Conservation (phyloP, 495 filamentous ascomycete genomes). For the Annulohypoxylon maeteangense region DNA sequence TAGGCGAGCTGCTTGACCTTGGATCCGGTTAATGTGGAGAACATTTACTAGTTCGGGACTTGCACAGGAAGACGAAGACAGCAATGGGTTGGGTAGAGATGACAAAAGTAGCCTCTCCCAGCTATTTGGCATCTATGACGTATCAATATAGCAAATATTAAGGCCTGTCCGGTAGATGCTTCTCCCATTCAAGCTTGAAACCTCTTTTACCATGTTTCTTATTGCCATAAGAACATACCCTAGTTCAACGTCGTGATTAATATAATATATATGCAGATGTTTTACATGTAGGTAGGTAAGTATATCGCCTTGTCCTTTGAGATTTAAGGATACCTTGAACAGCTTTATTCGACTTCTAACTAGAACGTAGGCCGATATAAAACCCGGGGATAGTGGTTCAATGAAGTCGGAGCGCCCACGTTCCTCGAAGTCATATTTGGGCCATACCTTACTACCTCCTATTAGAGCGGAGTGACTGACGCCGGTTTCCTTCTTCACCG, state of each 20-base stretch:
- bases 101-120: not conserved
- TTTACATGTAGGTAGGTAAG: not conserved
- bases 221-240: not conserved
- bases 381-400: not conserved
- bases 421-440: not conserved
- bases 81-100: slow-evolving; percentile 8
- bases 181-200: not conserved
- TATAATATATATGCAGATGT: not conserved
- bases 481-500: slow-evolving; percentile 20
- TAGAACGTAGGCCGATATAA: not conserved
- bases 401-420: not conserved
- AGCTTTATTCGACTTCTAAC: not conserved
- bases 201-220: not conserved
- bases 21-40: slow-evolving; percentile 49
- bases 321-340: not conserved
- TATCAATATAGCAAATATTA: slow-evolving; percentile 14
- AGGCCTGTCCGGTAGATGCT: slow-evolving; percentile 23
- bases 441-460: slow-evolving; percentile 2
- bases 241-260: not conserved
- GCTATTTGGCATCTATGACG: slow-evolving; percentile 11
- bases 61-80: slow-evolving; percentile 5
- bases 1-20: slow-evolving; percentile 40
- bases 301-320: not conserved
- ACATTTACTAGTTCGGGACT: slow-evolving; percentile 32
- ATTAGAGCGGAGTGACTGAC: slow-evolving; percentile 26